Evolutionary conservation across 2,329 filamentous ascomycete genomes (phyloP), one percentile per base, ranked within the genome.

Genomic region (Thielaviopsis populi): DNA sequence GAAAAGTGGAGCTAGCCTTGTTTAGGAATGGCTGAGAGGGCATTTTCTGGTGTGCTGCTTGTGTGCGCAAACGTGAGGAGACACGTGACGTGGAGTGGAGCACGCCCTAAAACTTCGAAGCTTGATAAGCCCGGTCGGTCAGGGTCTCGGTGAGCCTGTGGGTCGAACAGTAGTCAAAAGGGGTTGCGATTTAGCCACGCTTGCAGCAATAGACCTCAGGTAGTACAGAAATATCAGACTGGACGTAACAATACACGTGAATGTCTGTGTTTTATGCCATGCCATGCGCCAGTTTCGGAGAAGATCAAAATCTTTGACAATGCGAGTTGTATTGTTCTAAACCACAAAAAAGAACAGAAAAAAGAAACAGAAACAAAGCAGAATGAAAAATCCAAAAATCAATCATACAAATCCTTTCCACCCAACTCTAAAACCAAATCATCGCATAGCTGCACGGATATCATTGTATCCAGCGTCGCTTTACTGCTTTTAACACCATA

Each of bases 31-130:
- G 65, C 54, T 53, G 56, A 60, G 43, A 64, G 61, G 65, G 65
- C 61, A 61, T 58, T 66, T 66, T 64, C 54, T n/a, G 50, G 56
- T 59, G 43, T 63, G 40, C 30, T 53, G 65, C 58, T 64, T 62
- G 65, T 66, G 65, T 66, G 65, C 61, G 65, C 48, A 40, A 62
- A 62, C 60, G 60, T 62, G 60, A 63, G 37, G 30, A n/a, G 2
- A 17, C 65, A 66, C 65, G 65, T 66, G 65, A 66, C 7, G 27
- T 59, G 43, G 59, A 62, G 65, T 66, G 65, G 65, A 46, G 48
- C 59, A 30, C 65, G 65, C 65, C 65, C 65, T 66, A 66, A 66
- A 22, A 22, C 3, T 13, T 17, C 33, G 22, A 30, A 27, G 27
- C 42, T 46, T 54, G 50, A 33, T 56, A 19, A 19, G 24, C 3